Conservation (phyloP, 116 monocot genomes). For the Zostera marina region DNA sequence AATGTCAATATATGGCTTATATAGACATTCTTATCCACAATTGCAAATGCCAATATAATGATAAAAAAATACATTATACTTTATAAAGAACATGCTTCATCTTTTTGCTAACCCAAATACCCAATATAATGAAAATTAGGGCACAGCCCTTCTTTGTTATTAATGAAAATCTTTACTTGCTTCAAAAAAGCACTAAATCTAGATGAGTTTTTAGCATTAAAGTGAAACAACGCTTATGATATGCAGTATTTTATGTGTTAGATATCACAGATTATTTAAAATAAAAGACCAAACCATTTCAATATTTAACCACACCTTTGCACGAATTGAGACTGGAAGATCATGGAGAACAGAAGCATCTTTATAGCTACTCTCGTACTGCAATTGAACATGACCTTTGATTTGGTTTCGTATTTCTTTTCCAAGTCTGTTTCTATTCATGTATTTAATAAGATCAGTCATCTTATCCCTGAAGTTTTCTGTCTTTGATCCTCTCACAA, state of each 20-base stretch:
- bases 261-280: not conserved
- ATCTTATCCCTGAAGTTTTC: slow-evolving; percentile 88
- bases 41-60: not conserved
- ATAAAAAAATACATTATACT: not conserved
- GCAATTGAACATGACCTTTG: slow-evolving; percentile 78
- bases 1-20: slow-evolving; percentile 28
- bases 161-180: too few relatives aligned
- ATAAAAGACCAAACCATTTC: not conserved
- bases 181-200: too few relatives aligned
- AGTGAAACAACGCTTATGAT: too few relatives aligned
- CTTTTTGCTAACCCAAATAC: too few relatives aligned
- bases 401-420: slow-evolving; percentile 72
- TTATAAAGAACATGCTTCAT: too few relatives aligned
- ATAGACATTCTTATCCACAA: slow-evolving; percentile 42
- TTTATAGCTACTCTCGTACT: slow-evolving; percentile 77
- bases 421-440: slow-evolving; percentile 77
- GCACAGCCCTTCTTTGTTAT: too few relatives aligned
- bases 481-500: slow-evolving; percentile 93
- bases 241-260: not conserved
- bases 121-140: too few relatives aligned
- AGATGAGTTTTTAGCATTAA: too few relatives aligned
- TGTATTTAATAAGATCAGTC: slow-evolving; percentile 81
- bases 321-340: slow-evolving; percentile 76
- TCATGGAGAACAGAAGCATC: slow-evolving; percentile 74
- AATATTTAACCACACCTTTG: slow-evolving; percentile 35